Base-by-base conservation (phyloP, 192 early-diverging fungal species). In the Coemansia erecta region DNA sequence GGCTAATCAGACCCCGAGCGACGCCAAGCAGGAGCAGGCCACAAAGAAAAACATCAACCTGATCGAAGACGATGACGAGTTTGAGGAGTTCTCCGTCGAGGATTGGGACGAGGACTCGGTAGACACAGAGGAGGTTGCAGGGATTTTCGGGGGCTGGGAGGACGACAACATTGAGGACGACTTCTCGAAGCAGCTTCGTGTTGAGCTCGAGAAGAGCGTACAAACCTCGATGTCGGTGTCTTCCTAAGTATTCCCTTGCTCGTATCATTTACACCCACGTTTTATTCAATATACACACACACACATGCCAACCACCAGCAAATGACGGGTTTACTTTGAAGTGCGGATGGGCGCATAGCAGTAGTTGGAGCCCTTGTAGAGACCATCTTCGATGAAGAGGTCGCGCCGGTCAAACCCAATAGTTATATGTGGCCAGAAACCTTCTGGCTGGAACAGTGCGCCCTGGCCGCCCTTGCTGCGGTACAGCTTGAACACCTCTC, bases 101-200 rank as follows among this genome's bases (percentile, higher is more conserved):
- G 92, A 94, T 68, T 94, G 92, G 90, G 85, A 84, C 44, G 86
- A 86, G 54, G 83, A 82, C 17, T 90, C 89, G 43, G 88, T 90
- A 56, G 89, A 92, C 67, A 77, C 84, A 47, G 87, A 90, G 52
- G 68, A 82, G 23, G 49, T 61, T 39, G 68, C 82, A 26, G 81
- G 88, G 46, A 93, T 92, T 92, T 86, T 90, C 48, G 89, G 93
- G 39, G 88, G 90, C 81, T 95, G 93, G 93, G 93, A 95, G 73
- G 88, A 92, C 57, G 93, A 94, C 56, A 88, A 92, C 69, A 70
- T 90, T 42, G 88, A 93, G 58, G 93, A 95, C 70, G 93, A 93
- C 53, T 95, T 95, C 73, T 89, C 93, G n/a, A 82, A 86, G 72
- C 93, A 95, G 80, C 74, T 95, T 21, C 81, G 81, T 24, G 68